phyloP scores from a whole-genome alignment of 768 basidiomycete genomes.

The Cubamyces sp. region DNA sequence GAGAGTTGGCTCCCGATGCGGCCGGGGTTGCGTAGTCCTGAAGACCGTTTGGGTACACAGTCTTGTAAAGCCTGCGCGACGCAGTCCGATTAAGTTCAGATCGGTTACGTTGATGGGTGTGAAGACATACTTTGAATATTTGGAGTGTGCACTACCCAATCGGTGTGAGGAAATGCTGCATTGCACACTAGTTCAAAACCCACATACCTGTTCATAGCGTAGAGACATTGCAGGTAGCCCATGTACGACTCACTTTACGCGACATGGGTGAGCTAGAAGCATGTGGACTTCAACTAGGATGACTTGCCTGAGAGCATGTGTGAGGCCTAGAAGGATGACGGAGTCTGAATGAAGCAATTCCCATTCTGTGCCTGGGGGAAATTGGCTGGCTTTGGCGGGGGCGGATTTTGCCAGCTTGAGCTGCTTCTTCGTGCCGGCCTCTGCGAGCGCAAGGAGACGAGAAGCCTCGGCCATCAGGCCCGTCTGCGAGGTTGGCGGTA shows the following conservation, averaged over 20 bases:
- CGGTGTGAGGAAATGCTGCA: conserved; percentile 2
- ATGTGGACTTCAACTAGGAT: conserved; percentile 1
- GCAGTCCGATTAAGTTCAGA: conserved; percentile 4
- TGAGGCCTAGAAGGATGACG: conserved; percentile 69
- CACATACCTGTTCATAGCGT: conserved; percentile 57
- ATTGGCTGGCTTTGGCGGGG: conserved; percentile 42
- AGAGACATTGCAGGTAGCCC: conserved; percentile 82
- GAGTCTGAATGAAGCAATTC: conserved; percentile 78
- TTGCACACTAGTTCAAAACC: background rate
- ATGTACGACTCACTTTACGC: conserved; percentile 69
- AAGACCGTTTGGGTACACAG: conserved; percentile 35
- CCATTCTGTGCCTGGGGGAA: conserved; percentile 71
- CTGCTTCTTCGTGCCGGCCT: conserved; percentile 62
- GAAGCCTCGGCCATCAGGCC: conserved; percentile 68
- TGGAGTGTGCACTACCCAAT: conserved; percentile 62
- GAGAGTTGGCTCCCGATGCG: conserved; percentile 28
- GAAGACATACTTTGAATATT: conserved; percentile 63
- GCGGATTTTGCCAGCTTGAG: conserved; percentile 42
- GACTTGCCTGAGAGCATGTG: conserved; percentile 67
- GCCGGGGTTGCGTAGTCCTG: conserved; percentile 34
- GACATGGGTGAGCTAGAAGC: conserved; percentile 1
- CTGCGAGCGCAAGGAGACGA: conserved; percentile 56
- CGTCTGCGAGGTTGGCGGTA: conserved; percentile 40
- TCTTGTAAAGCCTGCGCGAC: conserved; percentile 33
- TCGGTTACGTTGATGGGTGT: background rate